Evolutionary conservation across 768 basidiomycete species (phyloP).

Genomic region (Calocera cornea): DNA sequence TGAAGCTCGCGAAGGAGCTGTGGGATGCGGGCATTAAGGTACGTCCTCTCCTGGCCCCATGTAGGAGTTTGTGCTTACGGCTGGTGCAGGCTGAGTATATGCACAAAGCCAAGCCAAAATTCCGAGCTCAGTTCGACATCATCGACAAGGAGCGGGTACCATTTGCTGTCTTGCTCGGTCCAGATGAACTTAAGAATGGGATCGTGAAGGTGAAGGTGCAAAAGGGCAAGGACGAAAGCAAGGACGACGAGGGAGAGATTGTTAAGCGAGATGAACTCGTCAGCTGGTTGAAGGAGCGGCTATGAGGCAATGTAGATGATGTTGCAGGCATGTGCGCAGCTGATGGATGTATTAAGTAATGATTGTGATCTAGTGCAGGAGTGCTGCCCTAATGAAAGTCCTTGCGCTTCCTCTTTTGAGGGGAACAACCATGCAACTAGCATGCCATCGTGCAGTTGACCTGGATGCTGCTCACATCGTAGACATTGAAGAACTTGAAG

Average conservation of each 20-base stretch:
- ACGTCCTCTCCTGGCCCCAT: slow-evolving; percentile 15
- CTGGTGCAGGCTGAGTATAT: slow-evolving; percentile 67
- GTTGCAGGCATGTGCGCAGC: neutral
- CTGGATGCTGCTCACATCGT: neutral
- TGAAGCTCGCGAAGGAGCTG: slow-evolving; percentile 63
- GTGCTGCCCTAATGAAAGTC: neutral
- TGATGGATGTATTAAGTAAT: neutral
- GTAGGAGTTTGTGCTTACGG: neutral
- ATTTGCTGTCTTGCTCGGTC: slow-evolving; percentile 83
- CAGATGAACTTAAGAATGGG: slow-evolving; percentile 70
- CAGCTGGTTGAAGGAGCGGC: slow-evolving; percentile 36
- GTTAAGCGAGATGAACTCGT: slow-evolving; percentile 50
- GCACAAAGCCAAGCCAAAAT: slow-evolving; percentile 84
- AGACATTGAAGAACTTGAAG: neutral
- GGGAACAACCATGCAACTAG: neutral
- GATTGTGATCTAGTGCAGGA: neutral
- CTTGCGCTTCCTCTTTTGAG: neutral
- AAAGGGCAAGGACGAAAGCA: slow-evolving; percentile 38
- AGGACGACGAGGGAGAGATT: slow-evolving; percentile 47
- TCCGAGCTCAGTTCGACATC: slow-evolving; percentile 72
- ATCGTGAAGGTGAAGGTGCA: slow-evolving; percentile 88
- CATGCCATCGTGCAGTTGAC: neutral
- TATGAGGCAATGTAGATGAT: slow-evolving; percentile 10
- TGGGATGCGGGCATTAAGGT: slow-evolving; percentile 84
- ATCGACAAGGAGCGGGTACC: slow-evolving; percentile 87